A percentile compares a stretch with the other conserved stretches of the same genome.
Evolutionary conservation across 768 basidiomycete genomes (phyloP).

Genomic region (Naganishia randhawae): DNA sequence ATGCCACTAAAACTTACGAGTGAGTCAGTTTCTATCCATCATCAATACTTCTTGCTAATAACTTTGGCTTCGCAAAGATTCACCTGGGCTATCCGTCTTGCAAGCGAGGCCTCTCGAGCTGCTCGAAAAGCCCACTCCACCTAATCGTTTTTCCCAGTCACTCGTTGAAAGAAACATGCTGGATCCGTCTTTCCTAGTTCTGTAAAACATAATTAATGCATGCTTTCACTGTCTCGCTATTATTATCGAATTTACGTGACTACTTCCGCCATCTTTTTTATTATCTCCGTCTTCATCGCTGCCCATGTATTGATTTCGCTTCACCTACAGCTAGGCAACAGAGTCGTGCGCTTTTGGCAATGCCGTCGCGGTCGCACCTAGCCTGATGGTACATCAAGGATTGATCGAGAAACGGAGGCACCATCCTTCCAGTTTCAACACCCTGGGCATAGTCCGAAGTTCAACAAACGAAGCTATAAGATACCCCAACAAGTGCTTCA

Average conservation of each 20-base stretch:
- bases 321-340: too few species aligned
- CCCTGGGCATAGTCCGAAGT: too few species aligned
- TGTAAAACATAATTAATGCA: constrained; percentile 13
- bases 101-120: constrained; percentile 40
- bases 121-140: constrained; percentile 4
- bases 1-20: constrained; percentile 80
- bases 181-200: neutral
- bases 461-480: too few species aligned
- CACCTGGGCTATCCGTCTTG: constrained; percentile 81
- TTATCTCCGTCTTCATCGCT: neutral
- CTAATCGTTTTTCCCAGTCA: neutral
- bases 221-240: neutral
- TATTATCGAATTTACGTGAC: too few species aligned
- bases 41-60: neutral
- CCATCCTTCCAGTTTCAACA: too few species aligned
- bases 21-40: constrained; percentile 27
- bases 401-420: too few species aligned
- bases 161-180: constrained; percentile 6
- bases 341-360: too few species aligned
- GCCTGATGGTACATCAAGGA: too few species aligned
- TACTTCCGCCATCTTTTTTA: too few species aligned
- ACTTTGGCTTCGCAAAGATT: constrained; percentile 42
- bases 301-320: neutral
- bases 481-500: neutral
- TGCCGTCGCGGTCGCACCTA: too few species aligned